Conservation (phyloP, 768 basidiomycete genomes). For the Termitomyces eurrhizus region DNA sequence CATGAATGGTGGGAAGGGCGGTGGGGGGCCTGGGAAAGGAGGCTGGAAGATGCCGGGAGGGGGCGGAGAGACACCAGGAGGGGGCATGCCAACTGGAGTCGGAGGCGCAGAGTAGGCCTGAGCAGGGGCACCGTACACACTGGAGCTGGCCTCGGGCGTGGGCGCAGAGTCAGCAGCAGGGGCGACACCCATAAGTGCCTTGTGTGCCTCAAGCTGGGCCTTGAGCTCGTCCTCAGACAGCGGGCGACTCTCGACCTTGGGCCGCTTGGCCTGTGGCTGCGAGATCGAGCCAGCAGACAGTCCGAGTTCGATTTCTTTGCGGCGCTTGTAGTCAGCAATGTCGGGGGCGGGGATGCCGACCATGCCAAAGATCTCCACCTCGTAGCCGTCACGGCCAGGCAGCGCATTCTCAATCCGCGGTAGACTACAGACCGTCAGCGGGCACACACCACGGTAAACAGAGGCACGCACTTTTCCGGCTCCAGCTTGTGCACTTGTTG, state of each 20-base stretch:
- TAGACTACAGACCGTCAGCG: constrained; percentile 35
- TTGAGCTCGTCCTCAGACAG: constrained; percentile 81
- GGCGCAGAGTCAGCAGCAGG: constrained; percentile 34
- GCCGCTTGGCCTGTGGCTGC: constrained; percentile 76
- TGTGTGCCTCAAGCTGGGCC: constrained; percentile 85
- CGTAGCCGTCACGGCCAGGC: constrained; percentile 95
- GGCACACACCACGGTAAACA: neutral
- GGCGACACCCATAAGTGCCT: constrained; percentile 79
- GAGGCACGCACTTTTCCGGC: constrained; percentile 69
- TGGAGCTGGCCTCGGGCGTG: constrained; percentile 37
- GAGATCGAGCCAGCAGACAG: constrained; percentile 78
- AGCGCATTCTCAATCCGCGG: constrained; percentile 96
- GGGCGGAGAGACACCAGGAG: constrained; percentile 27
- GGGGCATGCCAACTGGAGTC: constrained; percentile 17
- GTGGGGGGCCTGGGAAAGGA: constrained; percentile 40
- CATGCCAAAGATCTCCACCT: constrained; percentile 99
- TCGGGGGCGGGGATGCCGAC: constrained; percentile 95
- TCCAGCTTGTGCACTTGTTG: constrained; percentile 99
- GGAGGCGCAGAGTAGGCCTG: constrained; percentile 55
- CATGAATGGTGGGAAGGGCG: constrained; percentile 54
- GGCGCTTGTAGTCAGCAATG: constrained; percentile 92
- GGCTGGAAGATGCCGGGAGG: constrained; percentile 42
- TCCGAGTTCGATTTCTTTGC: constrained; percentile 93
- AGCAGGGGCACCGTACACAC: constrained; percentile 72
- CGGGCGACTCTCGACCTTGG: constrained; percentile 73